These are phyloP conservation scores for Oryza meridionalis DNA, from an alignment of 176 grass and related monocot genomes.

Conservation along the genomic window DNA sequence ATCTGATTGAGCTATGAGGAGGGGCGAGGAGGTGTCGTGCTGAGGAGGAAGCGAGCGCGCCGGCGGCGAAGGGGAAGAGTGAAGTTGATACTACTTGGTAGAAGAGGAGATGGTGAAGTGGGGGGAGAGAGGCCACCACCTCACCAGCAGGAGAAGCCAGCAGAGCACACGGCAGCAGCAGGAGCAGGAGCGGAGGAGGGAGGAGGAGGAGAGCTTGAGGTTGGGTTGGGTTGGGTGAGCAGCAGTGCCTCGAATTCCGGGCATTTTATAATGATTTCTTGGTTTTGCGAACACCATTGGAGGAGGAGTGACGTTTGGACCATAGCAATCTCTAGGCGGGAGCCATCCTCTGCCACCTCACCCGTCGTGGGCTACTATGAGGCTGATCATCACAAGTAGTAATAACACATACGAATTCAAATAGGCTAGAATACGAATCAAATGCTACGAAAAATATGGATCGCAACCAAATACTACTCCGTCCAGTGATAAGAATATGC, in stretches of 20 bases:
- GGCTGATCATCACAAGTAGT: not conserved
- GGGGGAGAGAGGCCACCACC: constrained; percentile 39
- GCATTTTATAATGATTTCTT: constrained; percentile 50
- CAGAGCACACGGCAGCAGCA: constrained; percentile 24
- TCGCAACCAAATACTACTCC: too few relatives aligned
- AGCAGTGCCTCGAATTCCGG: constrained; percentile 58
- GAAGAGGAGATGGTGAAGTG: not conserved
- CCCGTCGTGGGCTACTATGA: constrained; percentile 18
- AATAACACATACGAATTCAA: too few relatives aligned
- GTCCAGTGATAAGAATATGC: too few relatives aligned
- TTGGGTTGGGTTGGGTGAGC: not conserved
- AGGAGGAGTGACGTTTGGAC: constrained; percentile 93
- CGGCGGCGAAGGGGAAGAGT: constrained; percentile 40
- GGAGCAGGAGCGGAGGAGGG: too few relatives aligned
- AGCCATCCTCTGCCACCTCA: constrained; percentile 49
- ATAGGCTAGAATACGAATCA: too few relatives aligned
- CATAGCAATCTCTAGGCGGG: constrained; percentile 65
- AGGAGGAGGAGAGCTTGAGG: not conserved
- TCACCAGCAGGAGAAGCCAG: constrained; percentile 32
- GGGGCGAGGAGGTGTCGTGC: not conserved
- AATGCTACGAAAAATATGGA: too few relatives aligned
- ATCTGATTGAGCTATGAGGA: constrained; percentile 34
- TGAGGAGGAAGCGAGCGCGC: constrained; percentile 32
- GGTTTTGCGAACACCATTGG: constrained; percentile 44
- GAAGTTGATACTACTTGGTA: not conserved